Evolutionary conservation across 2,329 filamentous ascomycete genomes (phyloP), one percentile per base, ranked within the genome.

Genomic region (Cercospora zeae-maydis): DNA sequence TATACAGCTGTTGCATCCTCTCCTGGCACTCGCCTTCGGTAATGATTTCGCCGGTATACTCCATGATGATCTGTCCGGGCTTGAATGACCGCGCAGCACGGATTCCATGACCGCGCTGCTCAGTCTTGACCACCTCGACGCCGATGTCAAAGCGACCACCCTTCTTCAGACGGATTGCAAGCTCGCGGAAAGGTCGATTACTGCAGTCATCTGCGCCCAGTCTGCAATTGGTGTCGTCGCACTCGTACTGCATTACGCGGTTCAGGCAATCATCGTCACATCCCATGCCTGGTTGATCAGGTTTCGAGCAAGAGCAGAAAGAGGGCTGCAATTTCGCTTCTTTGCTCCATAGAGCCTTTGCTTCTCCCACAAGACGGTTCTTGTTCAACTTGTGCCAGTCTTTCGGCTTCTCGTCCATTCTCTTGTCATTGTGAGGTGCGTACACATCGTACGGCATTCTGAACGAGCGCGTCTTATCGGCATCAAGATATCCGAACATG

Each of bases 11-110:
- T 63, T 90, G 92, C 93, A 98, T 97, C 60, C 95, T 88, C 52
- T 90, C 86, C 75, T 98, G 92, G 73, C 93, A 96, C 75, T 99
- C 95, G 31, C 88, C 88, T 73, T 96, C 92, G 0, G 92, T 97
- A 73, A 99, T 96, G 70, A 99, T 97, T 77, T 99, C 95, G 42
- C 95, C 95, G 0, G 93, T 93, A 74, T 99, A 99, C 74, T 99
- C 95, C 79, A 98, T 93, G 73, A 99, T 98, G 75, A 99, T 96
- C 78, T 98, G 92, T 72, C 93, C 88, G 1, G 93, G 86, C 62
- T 88, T 83, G 75, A 98, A 99, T 65, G 87, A 89, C 52, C 95
- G 87, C 77, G 93, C 96, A 74, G 90, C 91, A 65, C 95, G 89
- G 55, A 99, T 92, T 58, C 95, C 95, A 75, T 93, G 93, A 30